Evolutionary conservation across 2,329 filamentous ascomycete genomes (phyloP).

Genomic region (Paecilomyces fulvus): DNA sequence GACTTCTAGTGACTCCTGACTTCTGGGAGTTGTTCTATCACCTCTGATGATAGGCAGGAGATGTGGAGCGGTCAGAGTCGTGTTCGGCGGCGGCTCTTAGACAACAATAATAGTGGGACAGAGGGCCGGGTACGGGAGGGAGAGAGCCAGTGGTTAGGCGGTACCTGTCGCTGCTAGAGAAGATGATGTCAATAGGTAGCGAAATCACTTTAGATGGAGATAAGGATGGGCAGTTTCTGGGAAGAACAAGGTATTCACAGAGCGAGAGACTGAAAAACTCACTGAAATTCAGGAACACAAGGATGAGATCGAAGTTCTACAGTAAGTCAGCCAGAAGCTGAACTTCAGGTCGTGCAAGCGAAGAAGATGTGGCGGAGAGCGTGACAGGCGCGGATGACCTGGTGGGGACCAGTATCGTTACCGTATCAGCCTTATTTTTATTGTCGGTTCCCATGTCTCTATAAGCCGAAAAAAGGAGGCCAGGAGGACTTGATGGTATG

Average conservation of each 20-base stretch:
- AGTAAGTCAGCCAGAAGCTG: neutral
- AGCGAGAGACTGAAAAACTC: neutral
- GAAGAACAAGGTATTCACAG: neutral
- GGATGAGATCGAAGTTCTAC: neutral
- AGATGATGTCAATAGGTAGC: neutral
- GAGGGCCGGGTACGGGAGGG: neutral
- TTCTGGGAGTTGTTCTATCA: neutral
- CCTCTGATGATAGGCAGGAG: neutral
- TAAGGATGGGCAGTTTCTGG: neutral
- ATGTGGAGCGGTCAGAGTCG: neutral
- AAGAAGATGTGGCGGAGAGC: neutral
- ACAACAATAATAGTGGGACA: neutral
- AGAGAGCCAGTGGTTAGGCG: neutral
- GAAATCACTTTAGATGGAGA: neutral
- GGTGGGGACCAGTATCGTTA: neutral
- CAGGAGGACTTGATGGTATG: no score
- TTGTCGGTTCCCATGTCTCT: no score
- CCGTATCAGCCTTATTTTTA: neutral
- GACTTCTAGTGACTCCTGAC: neutral
- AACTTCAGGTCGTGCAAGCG: neutral
- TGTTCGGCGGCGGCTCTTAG: neutral
- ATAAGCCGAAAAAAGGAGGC: no score
- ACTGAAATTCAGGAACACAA: neutral
- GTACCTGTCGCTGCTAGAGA: neutral
- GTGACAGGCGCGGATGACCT: constrained; percentile 1